Evolutionary conservation across 306 rosid species (phyloP).

Genomic region (Dryas octopetala): DNA sequence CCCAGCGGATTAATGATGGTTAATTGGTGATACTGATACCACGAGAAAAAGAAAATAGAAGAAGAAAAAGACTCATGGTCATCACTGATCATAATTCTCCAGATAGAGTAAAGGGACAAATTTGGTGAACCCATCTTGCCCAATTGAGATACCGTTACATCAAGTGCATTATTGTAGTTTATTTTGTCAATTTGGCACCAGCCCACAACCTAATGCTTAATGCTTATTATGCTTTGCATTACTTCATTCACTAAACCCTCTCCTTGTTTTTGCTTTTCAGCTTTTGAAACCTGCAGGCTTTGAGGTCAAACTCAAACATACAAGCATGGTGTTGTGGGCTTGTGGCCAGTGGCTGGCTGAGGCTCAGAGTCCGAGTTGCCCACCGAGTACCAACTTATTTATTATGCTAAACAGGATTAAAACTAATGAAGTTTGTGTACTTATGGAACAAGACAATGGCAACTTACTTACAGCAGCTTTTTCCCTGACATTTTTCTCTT

Average conservation of each 20-base stretch:
- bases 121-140: too few species aligned
- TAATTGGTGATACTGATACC: background rate
- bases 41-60: too few species aligned
- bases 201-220: background rate
- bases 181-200: background rate
- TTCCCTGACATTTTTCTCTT: background rate
- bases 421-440: background rate
- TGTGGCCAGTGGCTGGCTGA: background rate
- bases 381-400: background rate
- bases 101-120: too few species aligned
- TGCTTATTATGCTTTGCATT: background rate
- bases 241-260: background rate
- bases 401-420: too few species aligned
- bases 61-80: too few species aligned
- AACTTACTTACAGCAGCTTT: background rate
- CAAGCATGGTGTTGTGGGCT: background rate
- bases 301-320: background rate
- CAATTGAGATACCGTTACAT: too few species aligned
- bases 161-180: too few species aligned
- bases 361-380: background rate
- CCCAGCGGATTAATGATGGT: background rate
- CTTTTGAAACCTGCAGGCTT: background rate
- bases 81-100: too few species aligned
- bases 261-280: background rate
- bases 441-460: background rate